phyloP scores from a whole-genome alignment of 108 stramenopile species.

The Schizochytrium sp. region DNA sequence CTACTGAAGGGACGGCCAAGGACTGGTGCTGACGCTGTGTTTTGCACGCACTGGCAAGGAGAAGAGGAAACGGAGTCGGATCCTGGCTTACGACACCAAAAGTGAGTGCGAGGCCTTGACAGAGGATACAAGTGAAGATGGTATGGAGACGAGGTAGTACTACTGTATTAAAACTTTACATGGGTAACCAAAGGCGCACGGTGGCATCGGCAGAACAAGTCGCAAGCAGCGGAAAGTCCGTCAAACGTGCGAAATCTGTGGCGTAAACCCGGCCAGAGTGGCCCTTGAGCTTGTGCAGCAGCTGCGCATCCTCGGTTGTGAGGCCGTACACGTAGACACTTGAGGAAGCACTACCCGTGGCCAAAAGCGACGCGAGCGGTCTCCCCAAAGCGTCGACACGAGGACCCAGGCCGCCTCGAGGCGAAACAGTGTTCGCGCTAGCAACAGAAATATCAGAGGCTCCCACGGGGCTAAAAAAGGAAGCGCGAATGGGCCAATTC shows the following conservation, averaged over 20 bases:
- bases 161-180: not conserved
- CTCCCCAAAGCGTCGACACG: not conserved
- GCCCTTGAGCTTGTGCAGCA: not conserved
- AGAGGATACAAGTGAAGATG: too few species aligned
- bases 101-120: too few species aligned
- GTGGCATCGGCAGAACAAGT: not conserved
- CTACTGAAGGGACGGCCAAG: too few species aligned
- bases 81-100: too few species aligned
- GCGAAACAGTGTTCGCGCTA: not conserved
- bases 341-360: not conserved
- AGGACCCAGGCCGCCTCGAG: not conserved
- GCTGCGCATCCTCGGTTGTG: not conserved
- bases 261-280: conserved; percentile 13
- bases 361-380: not conserved
- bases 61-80: too few species aligned
- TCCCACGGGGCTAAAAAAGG: not conserved
- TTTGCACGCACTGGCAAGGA: too few species aligned
- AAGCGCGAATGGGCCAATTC: not conserved
- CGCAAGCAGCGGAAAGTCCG: not conserved
- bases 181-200: not conserved
- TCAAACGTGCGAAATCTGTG: not conserved
- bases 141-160: too few species aligned
- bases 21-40: too few species aligned
- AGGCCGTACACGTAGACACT: not conserved
- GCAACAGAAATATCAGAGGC: not conserved